Evolutionary conservation across 768 basidiomycete genomes (phyloP).

Genomic region (Boletus bicolor): DNA sequence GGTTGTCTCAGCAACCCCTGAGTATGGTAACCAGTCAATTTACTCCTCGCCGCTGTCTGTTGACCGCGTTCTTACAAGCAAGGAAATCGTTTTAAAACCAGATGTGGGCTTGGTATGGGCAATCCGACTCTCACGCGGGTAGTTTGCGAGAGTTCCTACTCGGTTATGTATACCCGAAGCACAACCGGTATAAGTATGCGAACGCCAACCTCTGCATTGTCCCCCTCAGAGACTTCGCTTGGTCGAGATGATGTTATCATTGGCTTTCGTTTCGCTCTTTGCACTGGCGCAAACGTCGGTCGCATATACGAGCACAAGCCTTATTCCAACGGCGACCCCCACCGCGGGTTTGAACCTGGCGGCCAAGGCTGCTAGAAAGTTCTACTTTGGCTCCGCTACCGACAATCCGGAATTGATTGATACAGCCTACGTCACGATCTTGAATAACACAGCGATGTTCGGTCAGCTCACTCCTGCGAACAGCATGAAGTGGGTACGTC

Average conservation of each 20-base stretch:
- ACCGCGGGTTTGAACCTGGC: slow-evolving; percentile 30
- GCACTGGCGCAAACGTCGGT: background rate
- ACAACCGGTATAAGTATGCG: background rate
- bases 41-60: background rate
- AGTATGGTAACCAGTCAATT: background rate
- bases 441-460: slow-evolving; percentile 12
- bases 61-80: background rate
- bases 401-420: slow-evolving; percentile 46
- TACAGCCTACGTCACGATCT: slow-evolving; percentile 10
- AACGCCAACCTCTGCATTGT: background rate
- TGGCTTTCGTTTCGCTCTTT: slow-evolving; percentile 6
- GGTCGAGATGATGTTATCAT: background rate
- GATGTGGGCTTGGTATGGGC: background rate
- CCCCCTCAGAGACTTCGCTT: background rate
- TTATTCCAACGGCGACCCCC: background rate
- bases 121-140: too few relatives aligned
- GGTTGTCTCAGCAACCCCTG: background rate
- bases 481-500: slow-evolving; percentile 22
- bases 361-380: slow-evolving; percentile 39
- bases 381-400: slow-evolving; percentile 49
- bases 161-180: background rate
- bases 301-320: background rate
- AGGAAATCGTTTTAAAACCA: background rate
- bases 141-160: background rate
- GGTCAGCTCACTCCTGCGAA: slow-evolving; percentile 21